phyloP scores from a whole-genome alignment of 345 rosid genomes.

The Eutrema yunnanense region DNA sequence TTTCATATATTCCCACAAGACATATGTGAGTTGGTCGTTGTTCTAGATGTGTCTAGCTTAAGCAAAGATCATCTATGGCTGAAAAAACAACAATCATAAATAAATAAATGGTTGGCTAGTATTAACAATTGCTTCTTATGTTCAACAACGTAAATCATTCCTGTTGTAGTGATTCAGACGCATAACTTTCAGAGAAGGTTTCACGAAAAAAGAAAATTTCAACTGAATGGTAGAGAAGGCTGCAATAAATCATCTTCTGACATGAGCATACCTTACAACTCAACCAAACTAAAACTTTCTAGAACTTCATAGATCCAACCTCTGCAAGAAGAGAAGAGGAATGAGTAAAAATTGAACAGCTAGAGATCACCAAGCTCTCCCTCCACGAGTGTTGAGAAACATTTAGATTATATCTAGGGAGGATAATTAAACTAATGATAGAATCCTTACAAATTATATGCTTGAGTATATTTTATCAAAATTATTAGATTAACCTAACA shows the following conservation, averaged over 20 bases:
- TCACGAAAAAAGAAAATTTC: background rate
- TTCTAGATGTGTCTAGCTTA: no score
- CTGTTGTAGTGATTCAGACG: background rate
- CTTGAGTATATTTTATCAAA: no score
- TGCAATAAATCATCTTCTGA: background rate
- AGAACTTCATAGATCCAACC: slow-evolving; percentile 68
- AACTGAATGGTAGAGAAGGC: background rate
- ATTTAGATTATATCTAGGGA: background rate
- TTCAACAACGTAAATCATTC: no score
- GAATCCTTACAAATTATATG: no score
- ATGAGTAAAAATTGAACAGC: background rate
- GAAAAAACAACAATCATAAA: no score
- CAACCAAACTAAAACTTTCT: slow-evolving; percentile 79
- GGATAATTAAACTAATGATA: no score
- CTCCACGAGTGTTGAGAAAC: background rate
- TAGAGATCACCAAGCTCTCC: background rate
- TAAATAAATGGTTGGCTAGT: no score
- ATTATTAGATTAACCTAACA: no score
- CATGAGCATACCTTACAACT: background rate
- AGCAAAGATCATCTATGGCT: no score
- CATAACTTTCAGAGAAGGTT: background rate
- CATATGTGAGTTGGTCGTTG: no score
- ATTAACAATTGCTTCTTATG: no score
- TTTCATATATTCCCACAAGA: no score
- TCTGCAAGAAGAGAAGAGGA: slow-evolving; percentile 36